A percentile compares a stretch with the other conserved stretches of the same genome.
phyloP scores from a whole-genome alignment of 345 rosid species.

The Lumnitzera racemosa region DNA sequence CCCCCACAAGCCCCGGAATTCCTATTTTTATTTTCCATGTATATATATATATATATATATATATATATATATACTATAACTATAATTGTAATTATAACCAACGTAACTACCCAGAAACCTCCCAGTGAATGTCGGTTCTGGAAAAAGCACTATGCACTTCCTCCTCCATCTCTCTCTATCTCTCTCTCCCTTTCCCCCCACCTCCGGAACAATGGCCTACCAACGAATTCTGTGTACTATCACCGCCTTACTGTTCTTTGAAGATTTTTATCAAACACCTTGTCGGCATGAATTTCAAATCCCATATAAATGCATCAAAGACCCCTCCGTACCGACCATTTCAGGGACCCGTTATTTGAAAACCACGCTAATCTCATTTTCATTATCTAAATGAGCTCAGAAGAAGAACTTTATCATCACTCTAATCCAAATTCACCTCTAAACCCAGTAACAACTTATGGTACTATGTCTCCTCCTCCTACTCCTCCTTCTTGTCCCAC shows the following conservation, averaged over 20 bases:
- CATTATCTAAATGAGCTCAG: neutral
- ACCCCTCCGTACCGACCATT: constrained; percentile 4
- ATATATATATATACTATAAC: too few relatives aligned
- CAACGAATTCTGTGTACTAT: constrained; percentile 1
- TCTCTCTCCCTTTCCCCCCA: neutral
- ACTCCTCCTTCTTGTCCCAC: neutral
- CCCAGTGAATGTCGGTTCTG: too few relatives aligned
- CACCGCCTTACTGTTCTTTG: constrained; percentile 12
- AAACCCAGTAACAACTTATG: neutral
- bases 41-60: too few relatives aligned
- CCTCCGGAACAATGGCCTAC: neutral
- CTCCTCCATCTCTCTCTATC: neutral
- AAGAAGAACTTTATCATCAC: neutral
- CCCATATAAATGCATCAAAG: constrained; percentile 7
- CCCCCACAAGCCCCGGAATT: too few relatives aligned
- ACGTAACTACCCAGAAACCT: too few relatives aligned
- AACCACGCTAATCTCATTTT: neutral
- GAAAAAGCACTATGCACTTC: too few relatives aligned
- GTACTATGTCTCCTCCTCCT: neutral
- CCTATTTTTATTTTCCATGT: too few relatives aligned
- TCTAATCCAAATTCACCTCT: constrained; percentile 2
- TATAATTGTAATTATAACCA: too few relatives aligned
- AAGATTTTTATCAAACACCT: constrained; percentile 5
- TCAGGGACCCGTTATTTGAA: neutral
- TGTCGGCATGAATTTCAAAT: constrained; percentile 8